A percentile compares a stretch with the other conserved stretches of the same genome.
Evolutionary conservation across 192 early-diverging fungal species (phyloP).

Genomic region (Phlyctochytrium bullatum): DNA sequence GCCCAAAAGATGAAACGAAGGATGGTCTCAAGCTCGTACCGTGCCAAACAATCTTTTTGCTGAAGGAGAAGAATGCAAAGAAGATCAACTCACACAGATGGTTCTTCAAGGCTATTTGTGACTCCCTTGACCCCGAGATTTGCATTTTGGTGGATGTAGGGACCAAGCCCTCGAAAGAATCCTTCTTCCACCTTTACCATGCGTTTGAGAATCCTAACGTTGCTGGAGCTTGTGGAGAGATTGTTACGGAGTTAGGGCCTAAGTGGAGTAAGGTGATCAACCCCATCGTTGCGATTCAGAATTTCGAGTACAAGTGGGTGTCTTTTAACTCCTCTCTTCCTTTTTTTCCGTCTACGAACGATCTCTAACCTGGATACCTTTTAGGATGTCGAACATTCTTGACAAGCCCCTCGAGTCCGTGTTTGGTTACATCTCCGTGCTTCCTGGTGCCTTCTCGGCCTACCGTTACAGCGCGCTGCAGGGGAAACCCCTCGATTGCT

Average conservation of each 20-base stretch:
- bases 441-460: slow-evolving; percentile 79
- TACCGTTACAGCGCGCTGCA: slow-evolving; percentile 68
- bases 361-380: slow-evolving; percentile 20
- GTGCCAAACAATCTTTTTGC: slow-evolving; percentile 84
- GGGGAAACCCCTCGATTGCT: slow-evolving; percentile 61
- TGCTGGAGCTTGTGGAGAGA: slow-evolving; percentile 81
- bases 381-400: slow-evolving; percentile 76
- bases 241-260: slow-evolving; percentile 53
- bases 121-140: slow-evolving; percentile 63
- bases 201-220: slow-evolving; percentile 68
- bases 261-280: slow-evolving; percentile 64
- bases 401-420: slow-evolving; percentile 76
- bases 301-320: slow-evolving; percentile 87
- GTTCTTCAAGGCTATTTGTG: slow-evolving; percentile 76
- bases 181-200: slow-evolving; percentile 50
- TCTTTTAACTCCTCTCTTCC: slow-evolving; percentile 44
- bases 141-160: slow-evolving; percentile 73
- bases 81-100: slow-evolving; percentile 68
- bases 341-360: slow-evolving; percentile 1
- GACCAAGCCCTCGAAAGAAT: slow-evolving; percentile 62
- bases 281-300: slow-evolving; percentile 73
- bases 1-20: slow-evolving; percentile 47
- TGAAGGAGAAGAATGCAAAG: slow-evolving; percentile 93
- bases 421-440: slow-evolving; percentile 77
- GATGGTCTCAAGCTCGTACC: slow-evolving; percentile 69